phyloP scores from a whole-genome alignment of 345 rosid species.

The Syzygium aqueum region DNA sequence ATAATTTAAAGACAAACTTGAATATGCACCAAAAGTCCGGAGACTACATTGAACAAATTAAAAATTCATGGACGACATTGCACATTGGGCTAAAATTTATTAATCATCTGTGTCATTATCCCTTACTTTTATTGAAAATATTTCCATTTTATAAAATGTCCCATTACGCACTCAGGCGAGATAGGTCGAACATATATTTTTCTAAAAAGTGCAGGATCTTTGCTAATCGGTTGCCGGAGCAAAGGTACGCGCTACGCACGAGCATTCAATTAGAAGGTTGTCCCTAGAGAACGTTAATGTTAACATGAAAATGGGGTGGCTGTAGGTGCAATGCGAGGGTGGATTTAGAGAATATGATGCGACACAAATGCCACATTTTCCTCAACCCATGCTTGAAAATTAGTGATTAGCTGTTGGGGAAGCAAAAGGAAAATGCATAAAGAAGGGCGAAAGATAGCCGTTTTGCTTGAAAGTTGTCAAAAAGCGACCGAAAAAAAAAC shows the following conservation, averaged over 20 bases:
- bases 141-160: neutral
- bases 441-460: neutral
- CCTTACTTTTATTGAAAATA: neutral
- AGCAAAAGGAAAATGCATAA: neutral
- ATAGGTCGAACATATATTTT: neutral
- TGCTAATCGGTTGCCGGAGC: neutral
- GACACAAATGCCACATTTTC: too few species aligned
- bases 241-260: neutral
- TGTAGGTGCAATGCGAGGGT: too few species aligned
- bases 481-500: neutral
- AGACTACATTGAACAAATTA: too few species aligned
- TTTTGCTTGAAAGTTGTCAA: neutral
- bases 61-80: too few species aligned
- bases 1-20: too few species aligned
- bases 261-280: too few species aligned
- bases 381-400: neutral
- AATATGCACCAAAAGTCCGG: too few species aligned
- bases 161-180: neutral
- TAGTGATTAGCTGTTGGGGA: neutral
- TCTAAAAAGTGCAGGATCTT: neutral
- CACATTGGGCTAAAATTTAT: too few species aligned
- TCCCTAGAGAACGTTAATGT: too few species aligned
- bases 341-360: too few species aligned
- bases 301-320: too few species aligned
- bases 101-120: too few species aligned